These are phyloP conservation scores for Aspergillus amoenus DNA, from an alignment of 2,329 filamentous ascomycete genomes.

Conservation along the genomic window DNA sequence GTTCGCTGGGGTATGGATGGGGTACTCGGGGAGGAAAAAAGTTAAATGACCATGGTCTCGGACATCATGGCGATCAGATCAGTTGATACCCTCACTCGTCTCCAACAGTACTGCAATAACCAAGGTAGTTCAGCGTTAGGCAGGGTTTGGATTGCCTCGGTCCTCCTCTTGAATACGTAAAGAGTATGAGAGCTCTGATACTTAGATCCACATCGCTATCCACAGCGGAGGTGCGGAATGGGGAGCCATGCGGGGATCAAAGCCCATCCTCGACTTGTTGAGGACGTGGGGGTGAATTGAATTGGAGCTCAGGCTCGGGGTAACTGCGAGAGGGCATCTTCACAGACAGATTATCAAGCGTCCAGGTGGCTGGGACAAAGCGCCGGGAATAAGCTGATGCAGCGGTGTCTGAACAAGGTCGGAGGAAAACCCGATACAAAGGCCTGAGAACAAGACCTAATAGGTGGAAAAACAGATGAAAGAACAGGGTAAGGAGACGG, in stretches of 20 bases:
- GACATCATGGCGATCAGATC: slow-evolving; percentile 1
- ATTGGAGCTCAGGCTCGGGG: background rate
- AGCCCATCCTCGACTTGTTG: background rate
- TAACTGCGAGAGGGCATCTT: background rate
- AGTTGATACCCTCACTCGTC: background rate
- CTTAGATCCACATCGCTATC: background rate
- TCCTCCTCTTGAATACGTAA: background rate
- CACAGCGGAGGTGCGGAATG: slow-evolving; percentile 2
- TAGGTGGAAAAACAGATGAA: slow-evolving; percentile 4
- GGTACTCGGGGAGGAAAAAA: background rate
- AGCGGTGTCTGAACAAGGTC: background rate
- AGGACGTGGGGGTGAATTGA: background rate
- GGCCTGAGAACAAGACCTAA: background rate
- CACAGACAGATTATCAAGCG: background rate
- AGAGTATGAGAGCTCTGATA: background rate
- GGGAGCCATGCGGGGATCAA: background rate
- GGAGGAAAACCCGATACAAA: slow-evolving; percentile 7
- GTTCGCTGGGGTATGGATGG: background rate
- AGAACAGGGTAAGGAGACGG: background rate
- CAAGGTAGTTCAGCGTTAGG: background rate
- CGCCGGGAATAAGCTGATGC: background rate
- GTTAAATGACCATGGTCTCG: background rate
- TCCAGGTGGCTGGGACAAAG: background rate
- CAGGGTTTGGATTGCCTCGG: background rate
- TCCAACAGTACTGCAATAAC: background rate